Percentiles rank a stretch among this genome's conserved stretches.
Evolutionary conservation across 192 early-diverging fungal species (phyloP).

Genomic region (Rhizophagus sp.): DNA sequence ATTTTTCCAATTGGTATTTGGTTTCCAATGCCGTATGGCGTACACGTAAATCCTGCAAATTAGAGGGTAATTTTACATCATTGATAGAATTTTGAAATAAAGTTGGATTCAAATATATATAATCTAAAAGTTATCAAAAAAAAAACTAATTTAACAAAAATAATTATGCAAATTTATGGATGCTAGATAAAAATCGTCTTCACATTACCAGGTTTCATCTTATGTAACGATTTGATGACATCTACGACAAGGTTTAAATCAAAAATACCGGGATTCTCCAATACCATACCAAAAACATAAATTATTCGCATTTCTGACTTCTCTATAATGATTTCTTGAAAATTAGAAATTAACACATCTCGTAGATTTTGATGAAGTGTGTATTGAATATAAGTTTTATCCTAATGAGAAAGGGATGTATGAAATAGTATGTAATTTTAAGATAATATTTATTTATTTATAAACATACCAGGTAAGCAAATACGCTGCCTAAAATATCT

Average conservation of each 20-base stretch:
- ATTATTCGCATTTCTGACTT: slow-evolving; percentile 26
- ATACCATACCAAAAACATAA: slow-evolving; percentile 12
- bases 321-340: slow-evolving; percentile 1
- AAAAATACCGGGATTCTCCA: slow-evolving; percentile 4
- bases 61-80: slow-evolving; percentile 1
- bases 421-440: not conserved
- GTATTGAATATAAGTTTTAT: slow-evolving; percentile 29
- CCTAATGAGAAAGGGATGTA: slow-evolving; percentile 2
- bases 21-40: slow-evolving; percentile 17
- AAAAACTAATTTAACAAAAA: not conserved
- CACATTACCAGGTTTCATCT: slow-evolving; percentile 23
- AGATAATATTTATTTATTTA: not conserved
- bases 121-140: slow-evolving; percentile 3
- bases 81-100: slow-evolving; percentile 28
- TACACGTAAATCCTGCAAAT: slow-evolving; percentile 18
- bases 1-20: slow-evolving; percentile 26
- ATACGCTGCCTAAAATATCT: slow-evolving; percentile 28
- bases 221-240: slow-evolving; percentile 6
- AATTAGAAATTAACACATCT: slow-evolving; percentile 3
- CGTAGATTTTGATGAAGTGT: slow-evolving; percentile 13
- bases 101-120: slow-evolving; percentile 29
- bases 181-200: not conserved
- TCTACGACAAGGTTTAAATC: slow-evolving; percentile 16
- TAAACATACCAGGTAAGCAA: slow-evolving; percentile 33
- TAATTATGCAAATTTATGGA: not conserved